Evolutionary conservation across 306 rosid species (phyloP), one percentile per base, ranked within the genome.

Genomic region (Lathyrus aphaca): DNA sequence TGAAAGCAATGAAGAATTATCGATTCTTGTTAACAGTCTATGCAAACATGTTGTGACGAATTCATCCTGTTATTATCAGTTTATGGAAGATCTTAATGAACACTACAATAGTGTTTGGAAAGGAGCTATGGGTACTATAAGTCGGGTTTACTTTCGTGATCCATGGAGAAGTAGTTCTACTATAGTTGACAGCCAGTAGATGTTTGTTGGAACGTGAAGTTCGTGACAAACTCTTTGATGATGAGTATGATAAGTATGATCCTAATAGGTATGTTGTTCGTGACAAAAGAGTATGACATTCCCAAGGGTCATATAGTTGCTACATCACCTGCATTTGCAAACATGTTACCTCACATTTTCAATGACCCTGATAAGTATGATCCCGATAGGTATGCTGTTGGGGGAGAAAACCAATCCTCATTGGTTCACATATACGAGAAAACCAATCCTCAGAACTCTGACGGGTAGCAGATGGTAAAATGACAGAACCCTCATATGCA

Each of bases 361-460:
- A n/a, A n/a, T n/a, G n/a, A n/a, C n/a, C n/a, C n/a, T n/a, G n/a
- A n/a, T n/a, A n/a, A n/a, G n/a, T n/a, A n/a, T n/a, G n/a, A n/a
- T n/a, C n/a, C n/a, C n/a, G n/a, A n/a, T n/a, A n/a, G n/a, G n/a
- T n/a, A n/a, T n/a, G n/a, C n/a, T n/a, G n/a, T n/a, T n/a, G n/a
- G n/a, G n/a, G n/a, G n/a, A n/a, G n/a, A n/a, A n/a, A n/a, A n/a
- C n/a, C n/a, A n/a, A n/a, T n/a, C n/a, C n/a, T 92, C 98, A 92
- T 92, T 23, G 98, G 98, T 75, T 92, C 98, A 82, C 96, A 89
- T 66, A 92, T 92, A 55, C 98, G 98, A 65, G 98, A 89, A 88
- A 92, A 92, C 98, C 98, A 92, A 84, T 92, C 98, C 87, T 92
- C 98, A 77, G 98, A 84, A 85, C 98, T 92, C 71, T 91, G 88